A percentile compares a stretch with the other conserved stretches of the same genome.
Conservation (phyloP, 2,329 filamentous ascomycete genomes). For the Trichocomaceae sp. region DNA sequence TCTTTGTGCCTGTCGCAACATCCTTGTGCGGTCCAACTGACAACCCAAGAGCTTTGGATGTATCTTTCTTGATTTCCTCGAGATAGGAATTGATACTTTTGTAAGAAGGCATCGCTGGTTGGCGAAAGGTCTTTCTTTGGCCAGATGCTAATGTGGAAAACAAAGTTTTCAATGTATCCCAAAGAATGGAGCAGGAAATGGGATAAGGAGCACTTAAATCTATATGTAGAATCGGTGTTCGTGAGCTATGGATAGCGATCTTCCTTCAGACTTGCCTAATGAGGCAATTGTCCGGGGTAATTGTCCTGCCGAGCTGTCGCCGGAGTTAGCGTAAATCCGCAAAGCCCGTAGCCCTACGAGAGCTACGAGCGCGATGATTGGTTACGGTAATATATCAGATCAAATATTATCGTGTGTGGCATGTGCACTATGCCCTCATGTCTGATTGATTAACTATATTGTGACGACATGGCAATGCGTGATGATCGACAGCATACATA, state of each 20-base stretch:
- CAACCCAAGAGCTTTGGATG: conserved; percentile 29
- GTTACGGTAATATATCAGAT: too few species aligned
- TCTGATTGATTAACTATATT: neutral
- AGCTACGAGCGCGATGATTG: neutral
- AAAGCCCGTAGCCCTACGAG: conserved; percentile 4
- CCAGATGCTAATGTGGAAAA: neutral
- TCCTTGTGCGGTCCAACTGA: conserved; percentile 21
- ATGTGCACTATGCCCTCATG: too few species aligned
- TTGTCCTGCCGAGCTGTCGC: neutral
- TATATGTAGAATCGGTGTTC: neutral
- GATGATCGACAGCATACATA: neutral
- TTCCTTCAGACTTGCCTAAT: neutral
- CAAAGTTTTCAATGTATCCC: neutral
- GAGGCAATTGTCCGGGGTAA: neutral
- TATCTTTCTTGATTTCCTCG: conserved; percentile 24
- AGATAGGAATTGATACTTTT: conserved; percentile 17
- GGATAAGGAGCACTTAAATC: neutral
- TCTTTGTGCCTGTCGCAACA: conserved; percentile 25
- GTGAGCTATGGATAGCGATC: neutral
- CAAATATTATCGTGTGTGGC: too few species aligned
- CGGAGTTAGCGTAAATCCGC: conserved; percentile 9
- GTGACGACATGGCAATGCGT: neutral
- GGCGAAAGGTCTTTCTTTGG: neutral
- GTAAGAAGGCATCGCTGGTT: conserved; percentile 16
- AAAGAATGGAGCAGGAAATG: neutral